These are phyloP conservation scores for Skeletonema marinoi DNA, from an alignment of 108 stramenopile species.

Conservation along the genomic window DNA sequence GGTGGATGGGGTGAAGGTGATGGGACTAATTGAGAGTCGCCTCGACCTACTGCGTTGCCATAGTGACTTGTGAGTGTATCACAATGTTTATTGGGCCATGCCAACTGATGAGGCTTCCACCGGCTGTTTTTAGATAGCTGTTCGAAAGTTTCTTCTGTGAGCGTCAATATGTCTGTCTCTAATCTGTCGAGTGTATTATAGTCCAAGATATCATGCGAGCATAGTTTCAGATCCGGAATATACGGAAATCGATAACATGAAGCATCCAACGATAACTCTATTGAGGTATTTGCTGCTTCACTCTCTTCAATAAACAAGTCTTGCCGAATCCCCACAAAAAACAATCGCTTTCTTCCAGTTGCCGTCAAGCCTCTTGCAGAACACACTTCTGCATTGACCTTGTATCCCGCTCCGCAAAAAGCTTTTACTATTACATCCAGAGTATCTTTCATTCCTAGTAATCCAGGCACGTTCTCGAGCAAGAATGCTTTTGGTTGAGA, in stretches of 20 bases:
- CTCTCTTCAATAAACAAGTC: constrained; percentile 22
- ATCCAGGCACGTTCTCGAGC: constrained; percentile 84
- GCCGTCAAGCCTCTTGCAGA: constrained; percentile 70
- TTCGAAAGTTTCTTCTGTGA: constrained; percentile 50
- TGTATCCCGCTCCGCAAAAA: constrained; percentile 70
- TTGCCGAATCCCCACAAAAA: constrained; percentile 68
- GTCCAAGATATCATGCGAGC: constrained; percentile 60
- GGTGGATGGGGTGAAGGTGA: constrained; percentile 57
- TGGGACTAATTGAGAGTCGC: constrained; percentile 76
- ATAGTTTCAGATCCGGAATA: constrained; percentile 73
- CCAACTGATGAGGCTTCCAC: constrained; percentile 64
- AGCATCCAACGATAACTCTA: constrained; percentile 16
- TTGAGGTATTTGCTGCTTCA: not conserved
- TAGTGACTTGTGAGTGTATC: constrained; percentile 77
- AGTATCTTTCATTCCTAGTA: constrained; percentile 59
- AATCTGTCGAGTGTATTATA: constrained; percentile 54
- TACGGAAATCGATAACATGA: constrained; percentile 66
- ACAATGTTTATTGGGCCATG: constrained; percentile 69
- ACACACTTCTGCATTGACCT: constrained; percentile 64
- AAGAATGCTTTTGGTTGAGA: constrained; percentile 69
- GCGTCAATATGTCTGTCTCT: constrained; percentile 56
- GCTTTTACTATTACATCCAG: constrained; percentile 51
- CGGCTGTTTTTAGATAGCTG: constrained; percentile 50
- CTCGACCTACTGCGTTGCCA: constrained; percentile 75
- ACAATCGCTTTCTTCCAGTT: constrained; percentile 67